Evolutionary conservation across 305 asterid species (phyloP), one percentile per base, ranked within the genome.

Genomic region (Andrographis paniculata): DNA sequence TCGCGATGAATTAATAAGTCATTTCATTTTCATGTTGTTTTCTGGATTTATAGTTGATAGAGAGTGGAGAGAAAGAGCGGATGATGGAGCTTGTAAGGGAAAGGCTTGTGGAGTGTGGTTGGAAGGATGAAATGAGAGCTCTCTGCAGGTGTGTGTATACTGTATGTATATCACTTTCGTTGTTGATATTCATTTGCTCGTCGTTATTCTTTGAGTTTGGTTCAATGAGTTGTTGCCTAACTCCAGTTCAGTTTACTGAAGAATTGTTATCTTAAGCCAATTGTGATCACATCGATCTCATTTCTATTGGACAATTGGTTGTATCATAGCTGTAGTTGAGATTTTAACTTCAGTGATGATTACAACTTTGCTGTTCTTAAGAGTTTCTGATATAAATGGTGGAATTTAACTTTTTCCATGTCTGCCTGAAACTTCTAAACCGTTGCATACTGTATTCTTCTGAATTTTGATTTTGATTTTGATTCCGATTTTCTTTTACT

Each of bases 1-100:
- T n/a, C n/a, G 33, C 9, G 1, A 6, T 4, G 14, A 8, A 35
- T 13, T 5, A 35, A 35, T 12, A 11, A 1, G 16, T 12, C n/a
- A 11, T 35, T 35, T 16, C 40, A 35, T 6, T 35, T 35, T 35
- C 16, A 35, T 35, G 13, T 21, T 45, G 44, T 48, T 44, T 48
- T 17, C 1, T 53, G 65, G n/a, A 16, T 5, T 21, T 65, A 17
- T 52, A 73, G 80, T 58, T 74, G 61, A 60, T 63, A 43, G 80
- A 69, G 72, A 66, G 78, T 41, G 78, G 78, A 41, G 78, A 71
- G 56, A 71, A 66, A 56, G 78, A 71, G 55, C 65, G 74, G 52
- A 45, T 71, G 68, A 71, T 63, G 71, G 78, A 71, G 50, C 54
- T 71, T 60, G 64, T 63, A 56, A 66, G 78, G 51, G 74, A 66